These are phyloP conservation scores for Penicillium samsonianum DNA, from an alignment of 495 filamentous ascomycete species.

Conservation along the genomic window DNA sequence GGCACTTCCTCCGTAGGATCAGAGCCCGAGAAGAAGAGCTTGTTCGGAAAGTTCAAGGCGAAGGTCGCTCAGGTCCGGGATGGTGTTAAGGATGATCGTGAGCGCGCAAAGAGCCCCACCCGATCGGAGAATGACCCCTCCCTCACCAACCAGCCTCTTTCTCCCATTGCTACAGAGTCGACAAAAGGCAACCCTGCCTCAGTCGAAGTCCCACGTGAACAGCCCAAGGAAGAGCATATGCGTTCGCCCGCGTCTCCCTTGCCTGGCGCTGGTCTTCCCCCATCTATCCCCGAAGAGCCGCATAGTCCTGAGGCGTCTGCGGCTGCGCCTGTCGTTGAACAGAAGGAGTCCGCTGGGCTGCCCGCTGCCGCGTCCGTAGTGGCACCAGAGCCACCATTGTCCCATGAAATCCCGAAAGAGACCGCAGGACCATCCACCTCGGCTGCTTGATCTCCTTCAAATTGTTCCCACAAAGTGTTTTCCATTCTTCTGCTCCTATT, in stretches of 20 bases:
- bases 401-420: slow-evolving; percentile 1
- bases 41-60: slow-evolving; percentile 79
- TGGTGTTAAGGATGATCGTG: slow-evolving; percentile 62
- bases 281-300: slow-evolving; percentile 46
- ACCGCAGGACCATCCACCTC: not conserved
- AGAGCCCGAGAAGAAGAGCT: slow-evolving; percentile 64
- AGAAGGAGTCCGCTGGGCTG: not conserved
- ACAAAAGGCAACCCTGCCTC: slow-evolving; percentile 27
- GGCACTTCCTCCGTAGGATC: slow-evolving; percentile 37
- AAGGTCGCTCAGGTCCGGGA: slow-evolving; percentile 80
- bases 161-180: slow-evolving; percentile 24
- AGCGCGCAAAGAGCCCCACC: slow-evolving; percentile 57
- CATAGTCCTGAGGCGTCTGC: slow-evolving; percentile 32
- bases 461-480: not conserved
- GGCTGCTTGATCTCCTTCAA: not conserved
- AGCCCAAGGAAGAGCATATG: slow-evolving; percentile 23
- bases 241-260: slow-evolving; percentile 39
- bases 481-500: not conserved
- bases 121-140: slow-evolving; percentile 36
- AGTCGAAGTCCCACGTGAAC: slow-evolving; percentile 30
- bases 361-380: not conserved
- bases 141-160: slow-evolving; percentile 28
- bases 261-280: slow-evolving; percentile 37
- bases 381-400: not conserved
- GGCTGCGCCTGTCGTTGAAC: not conserved